Percentiles rank a stretch among this genome's conserved stretches.
These are phyloP conservation scores for Pulveroboletus sp. DNA, from an alignment of 768 basidiomycete genomes.

Conservation along the genomic window DNA sequence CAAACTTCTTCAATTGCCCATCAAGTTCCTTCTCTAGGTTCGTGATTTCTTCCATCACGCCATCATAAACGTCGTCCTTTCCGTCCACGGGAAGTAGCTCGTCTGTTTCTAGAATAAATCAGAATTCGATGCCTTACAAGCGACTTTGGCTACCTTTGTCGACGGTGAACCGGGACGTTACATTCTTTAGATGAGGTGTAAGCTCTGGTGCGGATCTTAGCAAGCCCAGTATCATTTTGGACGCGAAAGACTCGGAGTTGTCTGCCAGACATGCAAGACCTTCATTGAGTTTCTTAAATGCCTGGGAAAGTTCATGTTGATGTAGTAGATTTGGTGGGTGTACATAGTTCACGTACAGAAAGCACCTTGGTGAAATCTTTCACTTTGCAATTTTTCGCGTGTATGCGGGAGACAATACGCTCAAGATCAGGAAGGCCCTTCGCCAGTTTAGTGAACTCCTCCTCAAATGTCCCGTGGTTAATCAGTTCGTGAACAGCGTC, in stretches of 20 bases:
- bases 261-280: conserved; percentile 62
- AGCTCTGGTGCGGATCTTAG: conserved; percentile 82
- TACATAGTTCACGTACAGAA: conserved; percentile 40
- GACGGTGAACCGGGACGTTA: conserved; percentile 59
- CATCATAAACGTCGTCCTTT: conserved; percentile 82
- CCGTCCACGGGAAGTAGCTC: conserved; percentile 80
- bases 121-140: conserved; percentile 16
- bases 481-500: conserved; percentile 94
- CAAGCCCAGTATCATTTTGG: conserved; percentile 68
- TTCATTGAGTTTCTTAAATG: conserved; percentile 68
- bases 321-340: not conserved
- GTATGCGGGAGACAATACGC: conserved; percentile 90
- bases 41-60: conserved; percentile 63
- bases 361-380: conserved; percentile 86
- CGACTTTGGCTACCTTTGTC: conserved; percentile 49
- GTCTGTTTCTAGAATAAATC: conserved; percentile 45
- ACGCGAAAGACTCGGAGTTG: conserved; percentile 67
- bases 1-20: conserved; percentile 56
- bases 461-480: conserved; percentile 70
- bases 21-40: conserved; percentile 69
- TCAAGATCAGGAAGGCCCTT: conserved; percentile 90
- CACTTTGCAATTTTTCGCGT: conserved; percentile 85
- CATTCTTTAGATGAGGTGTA: conserved; percentile 59
- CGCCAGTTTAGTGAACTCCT: conserved; percentile 66
- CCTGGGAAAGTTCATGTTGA: conserved; percentile 37